A percentile compares a stretch with the other conserved stretches of the same genome.
Evolutionary conservation across 495 filamentous ascomycete species (phyloP).

Genomic region (Amniculicola lignicola): DNA sequence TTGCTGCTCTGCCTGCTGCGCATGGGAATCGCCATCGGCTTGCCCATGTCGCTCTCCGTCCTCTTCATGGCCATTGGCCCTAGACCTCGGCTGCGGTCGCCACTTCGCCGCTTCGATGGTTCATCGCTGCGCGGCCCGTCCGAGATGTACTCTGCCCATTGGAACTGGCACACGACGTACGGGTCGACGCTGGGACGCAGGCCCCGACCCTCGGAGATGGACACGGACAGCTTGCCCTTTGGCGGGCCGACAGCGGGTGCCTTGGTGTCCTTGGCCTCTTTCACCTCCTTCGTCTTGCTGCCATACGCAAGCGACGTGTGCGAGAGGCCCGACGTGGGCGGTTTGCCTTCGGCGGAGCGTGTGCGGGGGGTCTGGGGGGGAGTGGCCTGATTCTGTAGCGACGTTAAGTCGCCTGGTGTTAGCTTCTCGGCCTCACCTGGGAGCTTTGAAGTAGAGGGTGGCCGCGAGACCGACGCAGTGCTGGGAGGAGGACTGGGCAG

Average conservation of each 20-base stretch:
- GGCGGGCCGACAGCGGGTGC: constrained; percentile 65
- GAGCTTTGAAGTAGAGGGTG: constrained; percentile 51
- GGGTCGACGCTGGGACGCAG: constrained; percentile 79
- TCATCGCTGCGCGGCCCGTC: constrained; percentile 66
- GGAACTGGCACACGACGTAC: constrained; percentile 95
- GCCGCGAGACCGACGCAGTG: constrained; percentile 44
- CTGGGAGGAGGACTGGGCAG: constrained; percentile 49
- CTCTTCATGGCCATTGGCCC: constrained; percentile 58
- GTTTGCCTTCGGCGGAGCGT: constrained; percentile 62
- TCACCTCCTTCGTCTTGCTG: constrained; percentile 19
- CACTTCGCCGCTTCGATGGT: constrained; percentile 38
- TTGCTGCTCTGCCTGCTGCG: constrained; percentile 91
- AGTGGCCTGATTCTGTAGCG: constrained; percentile 74
- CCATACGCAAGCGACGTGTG: constrained; percentile 18
- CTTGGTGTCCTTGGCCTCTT: constrained; percentile 44
- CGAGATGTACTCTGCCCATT: constrained; percentile 93
- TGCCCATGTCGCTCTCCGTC: constrained; percentile 69
- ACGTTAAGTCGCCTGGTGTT: constrained; percentile 68
- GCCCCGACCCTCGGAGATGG: constrained; percentile 78
- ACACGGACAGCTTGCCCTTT: constrained; percentile 86
- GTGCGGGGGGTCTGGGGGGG: constrained; percentile 83
- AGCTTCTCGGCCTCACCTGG: constrained; percentile 76
- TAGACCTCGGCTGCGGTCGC: constrained; percentile 34
- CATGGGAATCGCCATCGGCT: constrained; percentile 94
- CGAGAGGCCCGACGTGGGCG: constrained; percentile 20